Conservation (phyloP, 441 rosid genomes). For the Pelargonium cotyledonis region DNA sequence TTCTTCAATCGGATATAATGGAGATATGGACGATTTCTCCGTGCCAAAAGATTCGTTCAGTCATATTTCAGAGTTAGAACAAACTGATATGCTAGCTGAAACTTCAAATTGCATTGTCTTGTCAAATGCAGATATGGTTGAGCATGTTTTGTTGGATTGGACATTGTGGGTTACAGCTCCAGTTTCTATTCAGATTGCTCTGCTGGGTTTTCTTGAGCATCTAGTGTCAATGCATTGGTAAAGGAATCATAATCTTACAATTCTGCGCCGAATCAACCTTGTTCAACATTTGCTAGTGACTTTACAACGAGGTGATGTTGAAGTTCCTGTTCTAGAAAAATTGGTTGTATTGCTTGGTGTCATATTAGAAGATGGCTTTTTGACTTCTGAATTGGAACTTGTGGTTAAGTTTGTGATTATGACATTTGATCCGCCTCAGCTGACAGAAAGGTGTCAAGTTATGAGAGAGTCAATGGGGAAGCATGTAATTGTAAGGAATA, state of each 20-base stretch:
- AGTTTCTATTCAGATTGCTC: slow-evolving; percentile 86
- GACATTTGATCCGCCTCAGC: slow-evolving; percentile 97
- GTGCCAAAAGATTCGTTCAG: slow-evolving; percentile 84
- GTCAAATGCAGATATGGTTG: slow-evolving; percentile 98
- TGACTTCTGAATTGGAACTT: slow-evolving; percentile 91
- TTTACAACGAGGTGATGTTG: slow-evolving; percentile 99
- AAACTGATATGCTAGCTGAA: slow-evolving; percentile 70
- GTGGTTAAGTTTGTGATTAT: slow-evolving; percentile 94
- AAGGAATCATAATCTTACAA: slow-evolving; percentile 94
- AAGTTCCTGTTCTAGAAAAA: slow-evolving; percentile 95
- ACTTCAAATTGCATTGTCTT: slow-evolving; percentile 95
- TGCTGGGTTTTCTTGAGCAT: slow-evolving; percentile 95
- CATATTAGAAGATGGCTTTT: slow-evolving; percentile 97
- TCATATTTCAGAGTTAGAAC: slow-evolving; percentile 94
- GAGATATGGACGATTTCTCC: slow-evolving; percentile 94
- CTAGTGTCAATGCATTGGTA: slow-evolving; percentile 99
- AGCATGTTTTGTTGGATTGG: slow-evolving; percentile 99
- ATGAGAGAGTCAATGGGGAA: slow-evolving; percentile 92
- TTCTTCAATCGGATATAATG: slow-evolving; percentile 93
- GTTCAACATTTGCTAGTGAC: slow-evolving; percentile 97
- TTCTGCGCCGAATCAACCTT: slow-evolving; percentile 90
- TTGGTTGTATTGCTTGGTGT: slow-evolving; percentile 97
- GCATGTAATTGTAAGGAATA: slow-evolving; percentile 97
- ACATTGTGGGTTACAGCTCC: slow-evolving; percentile 96
- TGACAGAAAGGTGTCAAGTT: slow-evolving; percentile 61